Evolutionary conservation across 129 eudicot species (phyloP).

Genomic region (Chrysanthemum seticuspe): DNA sequence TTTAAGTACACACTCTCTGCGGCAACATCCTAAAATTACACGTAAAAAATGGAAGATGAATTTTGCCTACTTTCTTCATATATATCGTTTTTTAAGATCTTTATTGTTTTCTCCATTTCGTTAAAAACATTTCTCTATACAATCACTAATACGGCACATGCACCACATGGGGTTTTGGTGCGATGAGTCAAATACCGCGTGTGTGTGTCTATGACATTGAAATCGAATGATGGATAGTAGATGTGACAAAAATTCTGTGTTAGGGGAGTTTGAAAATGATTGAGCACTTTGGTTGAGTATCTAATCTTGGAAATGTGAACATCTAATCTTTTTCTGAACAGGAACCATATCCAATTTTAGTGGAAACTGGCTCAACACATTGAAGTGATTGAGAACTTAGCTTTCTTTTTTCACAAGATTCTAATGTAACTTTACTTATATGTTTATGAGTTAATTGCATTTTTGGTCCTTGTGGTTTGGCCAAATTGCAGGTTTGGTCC

Average conservation of each 20-base stretch:
- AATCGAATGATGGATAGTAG: slow-evolving; percentile 3
- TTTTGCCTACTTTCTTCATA: neutral
- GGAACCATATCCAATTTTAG: neutral
- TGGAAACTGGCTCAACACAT: slow-evolving; percentile 10
- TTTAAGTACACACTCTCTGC: slow-evolving; percentile 3
- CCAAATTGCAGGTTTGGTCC: no score
- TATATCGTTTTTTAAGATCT: neutral
- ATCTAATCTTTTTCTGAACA: neutral
- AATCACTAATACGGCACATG: neutral
- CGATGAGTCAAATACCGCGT: neutral
- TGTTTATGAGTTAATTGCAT: no score
- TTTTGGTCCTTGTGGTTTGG: no score
- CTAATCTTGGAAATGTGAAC: neutral
- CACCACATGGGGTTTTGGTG: neutral
- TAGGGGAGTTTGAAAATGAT: slow-evolving; percentile 24
- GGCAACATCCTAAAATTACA: slow-evolving; percentile 5
- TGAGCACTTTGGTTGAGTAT: slow-evolving; percentile 15
- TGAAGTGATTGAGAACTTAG: neutral
- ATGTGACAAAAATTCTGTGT: slow-evolving; percentile 13
- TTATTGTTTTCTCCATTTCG: neutral
- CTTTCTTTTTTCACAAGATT: neutral
- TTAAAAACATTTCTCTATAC: neutral
- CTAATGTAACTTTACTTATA: neutral
- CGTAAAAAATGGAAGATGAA: neutral
- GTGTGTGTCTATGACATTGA: slow-evolving; percentile 12